These are phyloP conservation scores for Verbena officinalis DNA, from an alignment of 257 asterid genomes.

Conservation along the genomic window DNA sequence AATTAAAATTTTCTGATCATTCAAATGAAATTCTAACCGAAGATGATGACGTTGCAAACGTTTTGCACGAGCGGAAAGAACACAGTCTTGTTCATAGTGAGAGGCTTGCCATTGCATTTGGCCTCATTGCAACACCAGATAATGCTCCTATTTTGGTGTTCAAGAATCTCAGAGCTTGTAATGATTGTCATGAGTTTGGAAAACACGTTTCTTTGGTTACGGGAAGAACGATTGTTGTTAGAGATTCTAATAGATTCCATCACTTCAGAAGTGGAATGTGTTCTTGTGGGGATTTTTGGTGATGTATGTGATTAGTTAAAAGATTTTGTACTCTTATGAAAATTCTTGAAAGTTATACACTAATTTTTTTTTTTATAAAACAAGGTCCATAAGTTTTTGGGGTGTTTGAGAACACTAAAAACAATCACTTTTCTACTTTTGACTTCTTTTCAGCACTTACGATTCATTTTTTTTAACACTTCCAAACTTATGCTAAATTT, in stretches of 20 bases:
- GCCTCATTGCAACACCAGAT: constrained; percentile 44
- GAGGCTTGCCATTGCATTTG: constrained; percentile 67
- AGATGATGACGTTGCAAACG: constrained; percentile 29
- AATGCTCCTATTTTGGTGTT: constrained; percentile 43
- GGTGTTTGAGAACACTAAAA: too few species aligned
- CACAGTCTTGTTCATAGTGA: constrained; percentile 60
- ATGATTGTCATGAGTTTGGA: constrained; percentile 60
- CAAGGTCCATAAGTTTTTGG: too few species aligned
- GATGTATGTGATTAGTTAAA: constrained; percentile 18
- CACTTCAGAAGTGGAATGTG: constrained; percentile 54
- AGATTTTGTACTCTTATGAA: background rate
- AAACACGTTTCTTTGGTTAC: constrained; percentile 47
- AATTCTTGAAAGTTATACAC: too few species aligned
- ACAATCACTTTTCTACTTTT: too few species aligned
- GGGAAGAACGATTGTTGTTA: constrained; percentile 44
- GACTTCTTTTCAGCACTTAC: too few species aligned
- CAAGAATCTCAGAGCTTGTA: constrained; percentile 69
- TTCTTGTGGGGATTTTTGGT: constrained; percentile 70
- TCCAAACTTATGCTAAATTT: too few species aligned
- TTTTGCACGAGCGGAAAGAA: constrained; percentile 40
- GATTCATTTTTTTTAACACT: too few species aligned
- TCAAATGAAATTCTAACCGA: constrained; percentile 27
- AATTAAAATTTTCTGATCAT: constrained; percentile 24
- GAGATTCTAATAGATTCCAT: constrained; percentile 64
- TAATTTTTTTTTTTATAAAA: too few species aligned